phyloP scores from a whole-genome alignment of 805 yeast genomes.

The Naumovozyma castellii region DNA sequence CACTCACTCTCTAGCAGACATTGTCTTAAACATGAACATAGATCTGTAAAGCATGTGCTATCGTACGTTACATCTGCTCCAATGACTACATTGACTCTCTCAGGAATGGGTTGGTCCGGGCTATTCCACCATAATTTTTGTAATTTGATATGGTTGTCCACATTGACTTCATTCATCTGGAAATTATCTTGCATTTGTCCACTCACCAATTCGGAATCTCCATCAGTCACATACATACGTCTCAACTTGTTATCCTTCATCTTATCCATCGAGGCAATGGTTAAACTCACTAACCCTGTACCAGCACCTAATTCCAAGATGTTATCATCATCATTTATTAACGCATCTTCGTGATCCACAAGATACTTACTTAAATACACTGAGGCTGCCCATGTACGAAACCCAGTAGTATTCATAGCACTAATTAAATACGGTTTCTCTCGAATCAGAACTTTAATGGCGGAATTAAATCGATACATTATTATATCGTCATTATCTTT shows the following conservation, averaged over 20 bases:
- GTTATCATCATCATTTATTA: conserved; percentile 3
- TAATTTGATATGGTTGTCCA: conserved; percentile 15
- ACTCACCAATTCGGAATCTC: conserved; percentile 22
- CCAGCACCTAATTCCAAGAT: conserved; percentile 81
- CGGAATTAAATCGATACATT: conserved; percentile 21
- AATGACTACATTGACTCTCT: conserved; percentile 41
- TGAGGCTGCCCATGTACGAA: conserved; percentile 92
- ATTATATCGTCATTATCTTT: conserved; percentile 25
- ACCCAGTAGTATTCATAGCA: conserved; percentile 78
- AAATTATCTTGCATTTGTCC: conserved; percentile 32
- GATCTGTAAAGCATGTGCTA: conserved; percentile 42
- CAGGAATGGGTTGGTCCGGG: conserved; percentile 35
- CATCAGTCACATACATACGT: conserved; percentile 25
- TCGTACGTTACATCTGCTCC: conserved; percentile 85
- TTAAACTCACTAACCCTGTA: conserved; percentile 56
- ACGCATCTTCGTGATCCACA: neutral
- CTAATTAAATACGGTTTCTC: conserved; percentile 54
- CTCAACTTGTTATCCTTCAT: conserved; percentile 1
- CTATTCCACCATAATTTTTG: conserved; percentile 54
- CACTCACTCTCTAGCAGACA: conserved; percentile 11
- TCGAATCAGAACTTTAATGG: conserved; percentile 27
- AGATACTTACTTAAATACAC: conserved; percentile 47
- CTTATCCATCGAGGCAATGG: conserved; percentile 8
- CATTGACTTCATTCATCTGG: conserved; percentile 32
- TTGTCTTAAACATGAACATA: conserved; percentile 39